phyloP scores from a whole-genome alignment of 176 grass and related monocot genomes.

The Oryza meyeriana region DNA sequence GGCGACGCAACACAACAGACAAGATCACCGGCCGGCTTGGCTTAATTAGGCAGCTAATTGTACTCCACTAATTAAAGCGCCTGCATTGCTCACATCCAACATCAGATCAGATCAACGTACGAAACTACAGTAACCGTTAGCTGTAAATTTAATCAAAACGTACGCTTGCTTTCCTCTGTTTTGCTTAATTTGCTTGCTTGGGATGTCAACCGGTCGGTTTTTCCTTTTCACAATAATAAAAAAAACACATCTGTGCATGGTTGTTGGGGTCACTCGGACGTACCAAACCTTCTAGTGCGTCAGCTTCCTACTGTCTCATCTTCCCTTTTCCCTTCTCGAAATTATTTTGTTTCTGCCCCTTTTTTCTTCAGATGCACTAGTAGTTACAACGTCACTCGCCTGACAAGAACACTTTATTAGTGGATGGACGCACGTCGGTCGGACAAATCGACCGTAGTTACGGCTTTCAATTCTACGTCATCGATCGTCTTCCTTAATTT shows the following conservation, averaged over 20 bases:
- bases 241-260: background rate
- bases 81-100: background rate
- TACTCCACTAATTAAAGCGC: too few relatives aligned
- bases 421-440: background rate
- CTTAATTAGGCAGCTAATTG: too few relatives aligned
- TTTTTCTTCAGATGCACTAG: background rate
- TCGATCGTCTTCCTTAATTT: background rate
- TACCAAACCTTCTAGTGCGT: background rate
- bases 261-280: background rate
- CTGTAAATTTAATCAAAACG: background rate
- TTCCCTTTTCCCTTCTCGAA: background rate
- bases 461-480: background rate
- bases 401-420: background rate
- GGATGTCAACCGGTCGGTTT: background rate
- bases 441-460: background rate
- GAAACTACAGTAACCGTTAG: background rate
- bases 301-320: background rate
- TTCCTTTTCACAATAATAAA: background rate
- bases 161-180: background rate
- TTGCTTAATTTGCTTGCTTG: background rate
- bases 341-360: too few relatives aligned
- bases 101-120: background rate
- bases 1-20: background rate
- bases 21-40: background rate
- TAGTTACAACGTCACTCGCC: background rate